Base-by-base conservation (phyloP, 768 basidiomycete genomes). In the Lactarius indigo region DNA sequence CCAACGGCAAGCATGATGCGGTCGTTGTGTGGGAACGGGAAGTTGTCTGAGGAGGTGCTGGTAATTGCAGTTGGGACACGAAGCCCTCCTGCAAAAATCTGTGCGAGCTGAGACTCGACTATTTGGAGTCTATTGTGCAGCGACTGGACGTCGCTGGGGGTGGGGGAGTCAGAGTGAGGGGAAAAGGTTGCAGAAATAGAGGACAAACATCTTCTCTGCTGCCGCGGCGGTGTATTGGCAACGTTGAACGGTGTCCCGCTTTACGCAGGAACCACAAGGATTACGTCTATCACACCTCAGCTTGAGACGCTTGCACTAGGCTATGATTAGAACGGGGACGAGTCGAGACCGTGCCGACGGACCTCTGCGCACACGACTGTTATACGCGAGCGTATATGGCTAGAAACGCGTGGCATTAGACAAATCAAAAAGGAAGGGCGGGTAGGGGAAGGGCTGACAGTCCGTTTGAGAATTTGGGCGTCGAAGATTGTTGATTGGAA, bases 311-410 rank as follows among this genome's bases (percentile, higher is more conserved):
- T 94, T 94, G 80, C 92, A 94, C 89, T 94, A 73, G 7, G 1
- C 50, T 64, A 61, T 31, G 63, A n/a, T 33, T 35, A 56, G 57
- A 20, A 52, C 18, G 37, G 59, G 28, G 42, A 15, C 30, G 4
- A 47, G 33, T 26, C 20, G 63, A 30, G 63, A 57, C 55, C 7
- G 56, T 39, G 61, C 2, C 18, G 59, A 71, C 82, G 37, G 39
- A 90, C 90, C 85, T 92, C 90, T 74, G 88, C 90, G 70, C 90
- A 91, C 7, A 91, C 90, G 39, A 91, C 89, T 54, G 90, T 91
- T 69, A 91, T 86, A 58, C 90, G 83, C 1, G 90, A 89, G 61
- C 90, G 87, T 52, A 90, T 83, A 79, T 87, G 86, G 35, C 86
- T 88, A 76, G 18, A 47, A 20, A 54, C 23, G 58, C 20, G 26